Base-by-base conservation (phyloP, 176 grass and related monocot genomes). In the Cocos nucifera region DNA sequence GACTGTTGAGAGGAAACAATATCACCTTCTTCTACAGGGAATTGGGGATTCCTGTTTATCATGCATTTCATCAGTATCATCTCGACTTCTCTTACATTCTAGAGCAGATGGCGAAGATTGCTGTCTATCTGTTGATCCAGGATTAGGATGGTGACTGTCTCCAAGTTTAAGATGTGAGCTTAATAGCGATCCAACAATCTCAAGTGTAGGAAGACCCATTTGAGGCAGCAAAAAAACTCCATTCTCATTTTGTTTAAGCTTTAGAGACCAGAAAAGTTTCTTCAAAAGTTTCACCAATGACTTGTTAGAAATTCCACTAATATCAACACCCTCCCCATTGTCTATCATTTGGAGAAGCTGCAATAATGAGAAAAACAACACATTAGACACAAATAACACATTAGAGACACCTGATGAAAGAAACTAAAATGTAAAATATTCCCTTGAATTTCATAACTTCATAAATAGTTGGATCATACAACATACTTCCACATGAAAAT, bases 321-420 rank as follows among this genome's bases (percentile, higher is more conserved):
- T 77, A 63, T 91, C 84, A 73, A 97, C 89, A 69, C 87, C 87
- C 83, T 97, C 73, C 9, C 87, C 84, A 68, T 66, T 91, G 73
- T 97, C 87, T 69, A 97, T 83, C 84, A 91, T 97, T 82, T 88
- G 69, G 57, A 97, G 92, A 88, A 97, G 81, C 91, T 96, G 74
- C 55, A 82, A 24, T 50, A 63, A 22, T 29, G 23, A 15, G 12
- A 66, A 57, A 39, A 12, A 39, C 10, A 39, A 44, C 35, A 9
- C 10, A 2, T 44, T 12, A 44, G 35, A 35, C 23, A 23, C 23
- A 32, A 8, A 32, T 32, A 32, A 35, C 32, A 7, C 32, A 7
- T 35, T 9, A 35, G 32, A 35, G 32, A 35, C 1, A 35, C 32
- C 32, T 35, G 32, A 35, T 35, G 32, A 35, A 35, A 44, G 6